Evolutionary conservation across 768 basidiomycete genomes (phyloP), one percentile per base, ranked within the genome.

Genomic region (Coprinopsis cinerea): DNA sequence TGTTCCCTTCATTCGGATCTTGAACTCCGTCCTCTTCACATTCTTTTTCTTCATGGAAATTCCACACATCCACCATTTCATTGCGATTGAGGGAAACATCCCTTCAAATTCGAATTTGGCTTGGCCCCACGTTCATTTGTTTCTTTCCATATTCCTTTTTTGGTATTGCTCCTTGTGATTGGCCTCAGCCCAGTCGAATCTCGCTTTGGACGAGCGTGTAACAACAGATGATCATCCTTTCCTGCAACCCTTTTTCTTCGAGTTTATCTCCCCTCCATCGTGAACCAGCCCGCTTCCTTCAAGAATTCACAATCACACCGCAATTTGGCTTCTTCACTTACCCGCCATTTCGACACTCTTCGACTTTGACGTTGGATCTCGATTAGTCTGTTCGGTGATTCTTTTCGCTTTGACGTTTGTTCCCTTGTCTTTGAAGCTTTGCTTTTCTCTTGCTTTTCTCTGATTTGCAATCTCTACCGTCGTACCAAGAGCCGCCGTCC

Each of bases 151-250:
- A 5, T 30, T 30, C 27, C 28, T 32, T 18, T 23, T 6, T 23
- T 45, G 28, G n/a, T 4, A 10, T 28, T 28, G 1, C 36, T 25
- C 36, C 15, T 18, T 37, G 32, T 22, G 24, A 13, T 27, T 28
- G 17, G n/a, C 26, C 13, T 20, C 35, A 25, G 32, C 35, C 20
- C 27, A 46, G 23, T 22, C 37, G 23, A 34, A n/a, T 40, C 44
- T 45, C 44, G 44, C 44, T 45, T 45, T 28, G 44, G 44, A 45
- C 44, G 44, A 45, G 44, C 44, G 44, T 28, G 25, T 40, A 40
- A 10, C 18, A 11, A 30, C 26, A 36, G n/a, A n/a, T n/a, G n/a
- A 24, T 20, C 22, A 26, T 24, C 26, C n/a, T 17, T 30, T 24
- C 27, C 23, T 32, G n/a, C 30, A 32, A 23, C 44, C 44, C 26